phyloP scores from a whole-genome alignment of 1,139 yeast species.

The Geotrichum candidum region DNA sequence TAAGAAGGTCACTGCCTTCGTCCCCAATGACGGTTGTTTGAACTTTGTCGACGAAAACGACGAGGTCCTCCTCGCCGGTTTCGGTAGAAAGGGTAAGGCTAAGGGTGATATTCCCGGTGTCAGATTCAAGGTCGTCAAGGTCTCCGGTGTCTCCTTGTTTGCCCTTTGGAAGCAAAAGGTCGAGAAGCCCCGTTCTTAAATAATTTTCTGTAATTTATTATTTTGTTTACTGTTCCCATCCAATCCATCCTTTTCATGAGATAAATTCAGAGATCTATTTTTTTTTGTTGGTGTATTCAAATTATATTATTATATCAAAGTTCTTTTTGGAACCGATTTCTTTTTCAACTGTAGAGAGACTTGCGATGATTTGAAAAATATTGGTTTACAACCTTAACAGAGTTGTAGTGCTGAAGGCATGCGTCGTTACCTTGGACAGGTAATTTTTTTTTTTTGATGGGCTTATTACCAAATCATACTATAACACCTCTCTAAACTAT shows the following conservation, averaged over 20 bases:
- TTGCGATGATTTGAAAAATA: no score
- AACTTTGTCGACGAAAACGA: constrained; percentile 99
- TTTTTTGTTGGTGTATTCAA: no score
- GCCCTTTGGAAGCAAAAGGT: constrained; percentile 99
- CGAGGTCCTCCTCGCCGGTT: constrained; percentile 99
- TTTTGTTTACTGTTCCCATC: neutral
- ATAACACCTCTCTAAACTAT: no score
- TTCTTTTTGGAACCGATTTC: no score
- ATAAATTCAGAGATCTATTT: neutral
- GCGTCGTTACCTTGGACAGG: no score
- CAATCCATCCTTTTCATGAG: neutral
- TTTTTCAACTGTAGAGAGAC: no score
- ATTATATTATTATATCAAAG: no score
- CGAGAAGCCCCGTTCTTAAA: constrained; percentile 99
- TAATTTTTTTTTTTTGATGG: no score
- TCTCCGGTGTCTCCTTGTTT: constrained; percentile 98
- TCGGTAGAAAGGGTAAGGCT: constrained; percentile 99
- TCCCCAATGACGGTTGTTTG: constrained; percentile 99
- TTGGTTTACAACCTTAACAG: no score
- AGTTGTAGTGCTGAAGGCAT: no score
- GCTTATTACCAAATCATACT: no score
- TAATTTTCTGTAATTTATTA: neutral
- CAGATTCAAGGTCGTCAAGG: constrained; percentile 99
- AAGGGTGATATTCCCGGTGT: constrained; percentile 99
- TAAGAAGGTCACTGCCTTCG: constrained; percentile 99